Evolutionary conservation across 768 basidiomycete genomes (phyloP).

Genomic region (Pluteus cervinus): DNA sequence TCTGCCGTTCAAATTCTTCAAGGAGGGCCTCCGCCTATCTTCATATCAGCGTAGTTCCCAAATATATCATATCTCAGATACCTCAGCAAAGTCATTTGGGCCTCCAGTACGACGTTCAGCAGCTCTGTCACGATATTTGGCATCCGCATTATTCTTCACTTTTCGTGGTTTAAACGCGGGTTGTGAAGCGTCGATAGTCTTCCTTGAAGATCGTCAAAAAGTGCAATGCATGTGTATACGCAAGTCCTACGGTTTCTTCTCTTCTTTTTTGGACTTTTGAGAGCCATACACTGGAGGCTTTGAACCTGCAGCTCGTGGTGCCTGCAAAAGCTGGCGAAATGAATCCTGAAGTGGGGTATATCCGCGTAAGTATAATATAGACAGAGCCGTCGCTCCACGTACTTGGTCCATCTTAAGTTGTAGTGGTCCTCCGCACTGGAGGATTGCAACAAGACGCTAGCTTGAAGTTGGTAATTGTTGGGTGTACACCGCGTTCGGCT

Average conservation of each 20-base stretch:
- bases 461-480: too few species aligned
- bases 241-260: constrained; percentile 25
- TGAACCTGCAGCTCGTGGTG: constrained; percentile 19
- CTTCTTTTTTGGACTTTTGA: constrained; percentile 19
- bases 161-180: constrained; percentile 80
- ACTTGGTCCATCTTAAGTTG: constrained; percentile 28
- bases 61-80: constrained; percentile 17
- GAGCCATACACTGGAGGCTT: constrained; percentile 22
- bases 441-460: too few species aligned
- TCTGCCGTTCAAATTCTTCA: constrained; percentile 72
- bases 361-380: background rate
- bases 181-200: constrained; percentile 42
- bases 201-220: constrained; percentile 15
- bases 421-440: too few species aligned
- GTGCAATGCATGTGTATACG: background rate
- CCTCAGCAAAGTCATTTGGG: constrained; percentile 71
- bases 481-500: too few species aligned
- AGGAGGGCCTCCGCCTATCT: constrained; percentile 70
- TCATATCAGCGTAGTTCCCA: background rate
- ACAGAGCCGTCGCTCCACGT: constrained; percentile 5
- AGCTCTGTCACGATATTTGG: constrained; percentile 69
- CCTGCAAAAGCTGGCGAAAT: constrained; percentile 46
- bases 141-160: constrained; percentile 51
- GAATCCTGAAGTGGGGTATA: constrained; percentile 39
- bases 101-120: constrained; percentile 62